Evolutionary conservation across 371 early-diverging fungal genomes (phyloP).

Genomic region (Paramicrosporidium saccamoebae): DNA sequence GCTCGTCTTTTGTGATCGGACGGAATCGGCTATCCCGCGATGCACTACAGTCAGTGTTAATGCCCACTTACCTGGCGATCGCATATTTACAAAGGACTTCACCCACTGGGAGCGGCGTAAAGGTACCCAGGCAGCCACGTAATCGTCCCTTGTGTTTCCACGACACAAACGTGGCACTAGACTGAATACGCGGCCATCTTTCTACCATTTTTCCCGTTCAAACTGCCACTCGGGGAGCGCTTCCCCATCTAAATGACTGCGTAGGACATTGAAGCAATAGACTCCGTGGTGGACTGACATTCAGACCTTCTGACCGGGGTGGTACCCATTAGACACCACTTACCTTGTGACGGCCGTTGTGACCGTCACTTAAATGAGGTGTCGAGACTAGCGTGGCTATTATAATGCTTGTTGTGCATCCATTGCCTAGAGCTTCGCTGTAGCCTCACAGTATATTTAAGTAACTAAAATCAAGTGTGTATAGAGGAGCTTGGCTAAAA

Average conservation of each 20-base stretch:
- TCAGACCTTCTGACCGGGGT: no score
- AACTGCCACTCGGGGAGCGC: background rate
- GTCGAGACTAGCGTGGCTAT: no score
- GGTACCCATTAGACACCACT: no score
- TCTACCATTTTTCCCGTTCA: background rate
- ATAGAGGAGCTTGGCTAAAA: no score
- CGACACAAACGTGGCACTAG: slow-evolving; percentile 5
- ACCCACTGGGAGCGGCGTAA: slow-evolving; percentile 25
- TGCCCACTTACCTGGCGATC: slow-evolving; percentile 17
- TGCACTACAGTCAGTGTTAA: slow-evolving; percentile 13
- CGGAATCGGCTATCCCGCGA: slow-evolving; percentile 40
- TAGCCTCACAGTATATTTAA: no score
- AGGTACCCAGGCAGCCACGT: slow-evolving; percentile 81
- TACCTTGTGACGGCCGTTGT: no score
- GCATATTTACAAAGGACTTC: slow-evolving; percentile 47
- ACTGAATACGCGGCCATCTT: slow-evolving; percentile 2
- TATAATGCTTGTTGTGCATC: no score
- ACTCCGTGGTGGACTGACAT: slow-evolving; percentile 32
- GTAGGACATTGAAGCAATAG: slow-evolving; percentile 33
- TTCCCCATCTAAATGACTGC: slow-evolving; percentile 9
- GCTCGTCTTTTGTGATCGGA: slow-evolving; percentile 26
- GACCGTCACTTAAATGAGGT: no score
- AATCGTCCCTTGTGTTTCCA: slow-evolving; percentile 15
- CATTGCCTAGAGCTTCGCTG: no score
- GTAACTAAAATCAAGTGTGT: no score